Evolutionary conservation across 2,329 filamentous ascomycete genomes (phyloP).

Genomic region (Daldinia sp.): DNA sequence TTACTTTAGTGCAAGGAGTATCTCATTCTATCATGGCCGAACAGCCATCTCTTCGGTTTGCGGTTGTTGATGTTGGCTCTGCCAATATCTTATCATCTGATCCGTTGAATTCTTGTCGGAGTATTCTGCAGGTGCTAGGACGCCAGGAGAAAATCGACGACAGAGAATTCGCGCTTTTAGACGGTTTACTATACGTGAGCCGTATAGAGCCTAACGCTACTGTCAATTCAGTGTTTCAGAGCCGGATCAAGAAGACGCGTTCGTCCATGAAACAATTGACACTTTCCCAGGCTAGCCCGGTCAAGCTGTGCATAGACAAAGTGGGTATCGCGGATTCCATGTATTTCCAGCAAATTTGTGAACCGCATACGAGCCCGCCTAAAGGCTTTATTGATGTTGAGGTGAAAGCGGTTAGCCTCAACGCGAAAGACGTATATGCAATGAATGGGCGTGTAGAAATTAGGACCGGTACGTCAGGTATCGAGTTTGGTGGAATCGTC

Average conservation of each 20-base stretch:
- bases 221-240: background rate
- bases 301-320: background rate
- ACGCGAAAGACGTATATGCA: slow-evolving; percentile 48
- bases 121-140: background rate
- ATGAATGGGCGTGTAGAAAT: slow-evolving; percentile 50
- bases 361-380: slow-evolving; percentile 3
- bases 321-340: background rate
- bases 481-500: background rate
- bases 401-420: slow-evolving; percentile 40
- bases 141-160: background rate
- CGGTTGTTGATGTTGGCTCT: background rate
- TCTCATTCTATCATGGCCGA: background rate
- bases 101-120: background rate
- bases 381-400: slow-evolving; percentile 27
- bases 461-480: background rate
- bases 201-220: background rate
- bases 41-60: background rate
- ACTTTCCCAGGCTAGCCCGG: background rate
- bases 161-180: background rate
- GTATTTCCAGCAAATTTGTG: slow-evolving; percentile 1
- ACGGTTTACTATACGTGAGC: background rate
- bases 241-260: background rate
- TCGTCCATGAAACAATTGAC: background rate
- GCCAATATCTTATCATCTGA: background rate
- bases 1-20: background rate